Conservation (phyloP, 768 basidiomycete genomes). For the Phlegmacium glaucopus region DNA sequence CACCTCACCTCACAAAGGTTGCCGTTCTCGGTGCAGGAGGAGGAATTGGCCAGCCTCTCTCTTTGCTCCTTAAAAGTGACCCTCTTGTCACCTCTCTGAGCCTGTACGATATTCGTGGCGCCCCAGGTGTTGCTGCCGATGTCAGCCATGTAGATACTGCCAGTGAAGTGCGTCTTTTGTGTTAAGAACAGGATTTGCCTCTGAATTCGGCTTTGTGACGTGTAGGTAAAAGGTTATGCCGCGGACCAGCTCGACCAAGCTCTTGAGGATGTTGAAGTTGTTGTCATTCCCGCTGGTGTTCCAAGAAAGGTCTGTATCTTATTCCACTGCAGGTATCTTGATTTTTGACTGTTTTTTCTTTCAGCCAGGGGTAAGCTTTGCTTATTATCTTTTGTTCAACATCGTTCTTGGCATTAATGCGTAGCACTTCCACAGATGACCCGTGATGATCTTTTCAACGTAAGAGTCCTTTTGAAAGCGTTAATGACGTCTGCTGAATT, state of each 20-base stretch:
- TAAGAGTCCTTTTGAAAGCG: constrained; percentile 31
- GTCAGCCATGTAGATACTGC: constrained; percentile 91
- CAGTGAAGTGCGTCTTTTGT: constrained; percentile 58
- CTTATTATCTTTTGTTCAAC: not conserved
- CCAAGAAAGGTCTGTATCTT: constrained; percentile 77
- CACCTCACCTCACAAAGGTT: constrained; percentile 77
- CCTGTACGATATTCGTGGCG: constrained; percentile 93
- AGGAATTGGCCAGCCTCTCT: constrained; percentile 98
- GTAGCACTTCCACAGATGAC: constrained; percentile 62
- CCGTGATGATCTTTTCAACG: constrained; percentile 95
- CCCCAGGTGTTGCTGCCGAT: constrained; percentile 96
- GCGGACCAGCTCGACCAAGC: constrained; percentile 89
- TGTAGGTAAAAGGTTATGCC: constrained; percentile 73
- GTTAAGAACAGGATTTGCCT: not conserved
- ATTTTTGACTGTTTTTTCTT: constrained; percentile 10
- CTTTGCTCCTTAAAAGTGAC: constrained; percentile 89
- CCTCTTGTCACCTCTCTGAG: constrained; percentile 82
- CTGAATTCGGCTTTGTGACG: constrained; percentile 2
- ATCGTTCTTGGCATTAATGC: constrained; percentile 21
- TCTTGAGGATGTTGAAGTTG: constrained; percentile 84
- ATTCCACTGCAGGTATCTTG: constrained; percentile 9
- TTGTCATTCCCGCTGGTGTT: constrained; percentile 98
- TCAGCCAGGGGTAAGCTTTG: constrained; percentile 77
- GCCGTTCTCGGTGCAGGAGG: constrained; percentile 97
- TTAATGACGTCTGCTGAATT: not conserved